Percentiles rank a stretch among this genome's conserved stretches.
phyloP scores from a whole-genome alignment of 2,329 filamentous ascomycete genomes.

The Aspergillus sp. region DNA sequence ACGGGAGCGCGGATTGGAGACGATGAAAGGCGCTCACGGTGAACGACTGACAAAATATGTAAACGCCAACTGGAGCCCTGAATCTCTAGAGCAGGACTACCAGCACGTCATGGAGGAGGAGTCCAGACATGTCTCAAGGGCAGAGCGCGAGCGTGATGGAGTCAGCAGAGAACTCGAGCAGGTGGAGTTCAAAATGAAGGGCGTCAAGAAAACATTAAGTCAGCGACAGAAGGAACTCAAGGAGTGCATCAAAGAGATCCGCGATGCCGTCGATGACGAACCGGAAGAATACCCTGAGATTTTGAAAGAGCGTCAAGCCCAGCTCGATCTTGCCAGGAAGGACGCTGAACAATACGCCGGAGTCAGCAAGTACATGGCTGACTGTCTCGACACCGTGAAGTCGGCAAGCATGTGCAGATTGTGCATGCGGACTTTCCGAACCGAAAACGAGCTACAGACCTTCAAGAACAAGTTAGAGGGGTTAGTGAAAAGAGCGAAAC shows the following conservation, averaged over 20 bases:
- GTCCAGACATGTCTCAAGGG: slow-evolving; percentile 60
- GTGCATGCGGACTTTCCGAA: slow-evolving; percentile 69
- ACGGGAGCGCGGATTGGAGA: slow-evolving; percentile 72
- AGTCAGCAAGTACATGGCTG: slow-evolving; percentile 69
- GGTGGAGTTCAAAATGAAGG: slow-evolving; percentile 71
- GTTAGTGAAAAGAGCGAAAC: slow-evolving; percentile 52
- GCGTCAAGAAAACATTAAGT: slow-evolving; percentile 63
- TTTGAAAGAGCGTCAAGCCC: slow-evolving; percentile 53
- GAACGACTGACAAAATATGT: slow-evolving; percentile 68
- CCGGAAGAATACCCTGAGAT: slow-evolving; percentile 54
- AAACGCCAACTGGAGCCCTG: slow-evolving; percentile 66
- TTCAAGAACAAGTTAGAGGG: slow-evolving; percentile 67
- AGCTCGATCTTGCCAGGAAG: slow-evolving; percentile 56
- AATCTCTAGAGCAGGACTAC: slow-evolving; percentile 70
- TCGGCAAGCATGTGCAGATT: slow-evolving; percentile 73
- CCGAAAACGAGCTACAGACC: slow-evolving; percentile 60
- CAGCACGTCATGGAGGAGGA: slow-evolving; percentile 64
- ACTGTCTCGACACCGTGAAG: slow-evolving; percentile 66
- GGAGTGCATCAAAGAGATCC: slow-evolving; percentile 63
- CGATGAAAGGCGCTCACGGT: slow-evolving; percentile 72
- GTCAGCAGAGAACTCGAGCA: slow-evolving; percentile 73
- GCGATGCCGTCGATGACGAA: slow-evolving; percentile 57
- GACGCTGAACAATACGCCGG: slow-evolving; percentile 69
- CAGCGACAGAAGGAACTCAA: slow-evolving; percentile 65
- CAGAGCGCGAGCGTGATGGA: slow-evolving; percentile 69